These are phyloP conservation scores for Magnusiomyces fungicola DNA, from an alignment of 1,139 yeast species.

Conservation along the genomic window DNA sequence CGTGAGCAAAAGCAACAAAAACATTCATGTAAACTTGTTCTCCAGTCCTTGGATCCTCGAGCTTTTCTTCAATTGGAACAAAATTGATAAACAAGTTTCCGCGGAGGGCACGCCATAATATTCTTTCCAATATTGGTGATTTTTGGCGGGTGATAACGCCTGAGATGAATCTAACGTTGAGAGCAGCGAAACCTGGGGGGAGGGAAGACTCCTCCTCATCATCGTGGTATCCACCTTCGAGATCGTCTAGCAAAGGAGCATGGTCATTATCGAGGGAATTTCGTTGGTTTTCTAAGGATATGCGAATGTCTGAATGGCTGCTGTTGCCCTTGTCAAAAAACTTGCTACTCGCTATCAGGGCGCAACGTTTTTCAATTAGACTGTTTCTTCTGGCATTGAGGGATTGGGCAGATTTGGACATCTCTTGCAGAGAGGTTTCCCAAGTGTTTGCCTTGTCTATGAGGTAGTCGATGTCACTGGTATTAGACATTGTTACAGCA, in stretches of 20 bases:
- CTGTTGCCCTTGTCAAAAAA: constrained; percentile 44
- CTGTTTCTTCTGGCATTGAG: constrained; percentile 49
- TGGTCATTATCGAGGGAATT: constrained; percentile 29
- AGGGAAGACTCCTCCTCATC: background rate
- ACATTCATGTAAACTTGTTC: constrained; percentile 56
- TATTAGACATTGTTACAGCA: constrained; percentile 39
- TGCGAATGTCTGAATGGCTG: constrained; percentile 22
- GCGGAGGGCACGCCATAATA: constrained; percentile 86
- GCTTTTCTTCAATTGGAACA: constrained; percentile 56
- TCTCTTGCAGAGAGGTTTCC: constrained; percentile 51
- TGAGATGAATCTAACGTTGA: constrained; percentile 54
- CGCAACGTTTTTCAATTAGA: constrained; percentile 57
- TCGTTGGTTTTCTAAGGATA: constrained; percentile 23
- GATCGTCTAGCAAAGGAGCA: constrained; percentile 28
- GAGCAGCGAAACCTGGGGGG: constrained; percentile 12
- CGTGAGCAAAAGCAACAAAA: constrained; percentile 84
- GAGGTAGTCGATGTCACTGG: constrained; percentile 69
- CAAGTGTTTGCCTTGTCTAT: constrained; percentile 56
- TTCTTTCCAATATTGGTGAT: constrained; percentile 67
- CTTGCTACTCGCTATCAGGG: constrained; percentile 58
- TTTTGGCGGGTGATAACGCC: constrained; percentile 78
- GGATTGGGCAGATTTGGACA: constrained; percentile 49
- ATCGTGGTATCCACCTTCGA: background rate
- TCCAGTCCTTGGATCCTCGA: constrained; percentile 44
- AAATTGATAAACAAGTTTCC: constrained; percentile 79